Conservation (phyloP, 805 yeast genomes). For the Peterozyma toletana region DNA sequence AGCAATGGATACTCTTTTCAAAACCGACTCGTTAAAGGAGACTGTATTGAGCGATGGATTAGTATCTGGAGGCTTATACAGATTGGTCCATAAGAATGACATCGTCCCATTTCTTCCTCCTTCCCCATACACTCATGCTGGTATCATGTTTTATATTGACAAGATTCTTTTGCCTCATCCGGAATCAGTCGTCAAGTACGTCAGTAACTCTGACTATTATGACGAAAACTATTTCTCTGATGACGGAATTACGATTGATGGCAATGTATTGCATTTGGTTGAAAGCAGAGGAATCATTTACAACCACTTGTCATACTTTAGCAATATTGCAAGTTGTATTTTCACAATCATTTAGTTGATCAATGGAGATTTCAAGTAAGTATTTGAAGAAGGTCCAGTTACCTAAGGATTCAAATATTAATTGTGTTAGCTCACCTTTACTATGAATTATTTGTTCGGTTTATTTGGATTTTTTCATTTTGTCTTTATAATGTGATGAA, state of each 20-base stretch:
- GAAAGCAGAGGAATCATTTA: neutral
- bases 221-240: too few species aligned
- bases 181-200: slow-evolving; percentile 8
- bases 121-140: slow-evolving; percentile 35
- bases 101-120: slow-evolving; percentile 58
- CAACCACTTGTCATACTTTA: slow-evolving; percentile 3
- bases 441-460: too few species aligned
- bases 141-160: slow-evolving; percentile 40
- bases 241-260: too few species aligned
- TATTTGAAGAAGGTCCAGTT: too few species aligned
- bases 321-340: neutral
- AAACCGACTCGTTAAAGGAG: slow-evolving; percentile 24
- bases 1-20: slow-evolving; percentile 46
- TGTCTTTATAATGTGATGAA: too few species aligned
- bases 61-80: slow-evolving; percentile 6
- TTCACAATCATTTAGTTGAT: too few species aligned
- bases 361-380: too few species aligned
- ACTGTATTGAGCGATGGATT: slow-evolving; percentile 6
- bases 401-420: too few species aligned
- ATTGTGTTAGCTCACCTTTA: too few species aligned
- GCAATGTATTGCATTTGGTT: too few species aligned
- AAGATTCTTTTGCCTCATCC: slow-evolving; percentile 29
- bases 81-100: slow-evolving; percentile 53
- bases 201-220: too few species aligned
- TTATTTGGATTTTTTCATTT: too few species aligned